A percentile compares a stretch with the other conserved stretches of the same genome.
phyloP scores from a whole-genome alignment of 306 rosid species.

The Vicia faba region DNA sequence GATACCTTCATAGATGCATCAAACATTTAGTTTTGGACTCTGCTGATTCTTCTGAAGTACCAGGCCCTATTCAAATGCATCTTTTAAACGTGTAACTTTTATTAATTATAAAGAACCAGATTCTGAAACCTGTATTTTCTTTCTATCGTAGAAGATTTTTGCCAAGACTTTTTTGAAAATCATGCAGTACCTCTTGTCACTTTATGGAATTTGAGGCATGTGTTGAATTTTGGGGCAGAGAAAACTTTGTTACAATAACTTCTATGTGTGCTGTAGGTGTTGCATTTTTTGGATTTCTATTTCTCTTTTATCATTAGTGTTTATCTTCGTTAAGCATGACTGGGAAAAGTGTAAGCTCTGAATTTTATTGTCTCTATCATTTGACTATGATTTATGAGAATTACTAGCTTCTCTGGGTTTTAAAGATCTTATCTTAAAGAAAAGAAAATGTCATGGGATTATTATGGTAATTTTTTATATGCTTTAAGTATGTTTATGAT shows the following conservation, averaged over 20 bases:
- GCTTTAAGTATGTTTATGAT: background rate
- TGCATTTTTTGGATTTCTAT: background rate
- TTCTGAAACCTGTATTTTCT: slow-evolving; percentile 54
- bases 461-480: background rate
- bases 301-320: slow-evolving; percentile 6
- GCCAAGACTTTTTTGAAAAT: slow-evolving; percentile 39
- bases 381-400: slow-evolving; percentile 20
- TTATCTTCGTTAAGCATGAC: slow-evolving; percentile 17
- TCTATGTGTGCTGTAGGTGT: slow-evolving; percentile 43
- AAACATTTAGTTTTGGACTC: slow-evolving; percentile 77
- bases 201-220: slow-evolving; percentile 43
- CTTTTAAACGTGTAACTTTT: slow-evolving; percentile 58
- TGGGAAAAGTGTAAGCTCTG: slow-evolving; percentile 5
- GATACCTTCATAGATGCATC: slow-evolving; percentile 78
- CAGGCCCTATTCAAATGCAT: slow-evolving; percentile 72
- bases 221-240: slow-evolving; percentile 51
- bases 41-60: slow-evolving; percentile 85
- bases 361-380: slow-evolving; percentile 8
- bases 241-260: slow-evolving; percentile 44
- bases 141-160: slow-evolving; percentile 35
- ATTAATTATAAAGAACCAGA: slow-evolving; percentile 47
- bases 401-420: background rate
- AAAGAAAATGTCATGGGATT: background rate
- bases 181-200: slow-evolving; percentile 40
- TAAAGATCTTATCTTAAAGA: background rate